Evolutionary conservation across 2,329 filamentous ascomycete genomes (phyloP), one percentile per base, ranked within the genome.

Genomic region (Gremmenia infestans): DNA sequence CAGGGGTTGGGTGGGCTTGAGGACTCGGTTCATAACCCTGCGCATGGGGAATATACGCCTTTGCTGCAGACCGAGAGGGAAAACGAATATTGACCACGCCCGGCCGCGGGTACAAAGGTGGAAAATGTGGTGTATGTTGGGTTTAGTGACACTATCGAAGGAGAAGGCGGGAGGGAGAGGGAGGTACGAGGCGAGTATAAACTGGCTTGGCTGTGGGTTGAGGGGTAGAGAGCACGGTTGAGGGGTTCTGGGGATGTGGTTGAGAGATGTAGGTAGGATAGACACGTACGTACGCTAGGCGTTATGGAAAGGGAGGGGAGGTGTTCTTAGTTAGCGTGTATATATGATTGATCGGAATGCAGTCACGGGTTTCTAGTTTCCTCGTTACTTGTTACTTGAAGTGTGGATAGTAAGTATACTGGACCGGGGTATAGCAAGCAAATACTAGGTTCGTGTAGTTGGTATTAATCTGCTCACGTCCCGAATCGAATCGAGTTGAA

Each of bases 181-280:
- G 55, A 48, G 3, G 39, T n/a, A 4, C 53, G 50, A 4, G 48
- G 37, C 12, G 57, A 60, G 4, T 60, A 50, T 25, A 54, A 52
- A 25, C 7, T 58, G 28, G 60, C 64, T 1, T 61, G 53, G 55
- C 17, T 63, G 28, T 66, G 59, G 60, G 55, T 62, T 15, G 58
- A 61, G 49, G 63, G 61, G 11, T 63, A 61, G 58, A 56, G 59
- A 22, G 56, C 58, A 9, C 54, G 60, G 35, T 35, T 65, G 39
- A 56, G 56, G 28, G 50, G 32, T 5, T 57, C 50, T n/a, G 56
- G 63, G 2, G 62, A 62, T 57, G 49, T 66, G 32, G 58, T 66
- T 11, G 61, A 65, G 48, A 61, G 46, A 32, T 43, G 47, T 36
- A 59, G 50, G 50, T 22, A 22, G 19, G 19, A 22, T 22, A 3